Evolutionary conservation across 1,139 yeast species (phyloP), one percentile per base, ranked within the genome.

Genomic region (Saccharomyces hybrid): DNA sequence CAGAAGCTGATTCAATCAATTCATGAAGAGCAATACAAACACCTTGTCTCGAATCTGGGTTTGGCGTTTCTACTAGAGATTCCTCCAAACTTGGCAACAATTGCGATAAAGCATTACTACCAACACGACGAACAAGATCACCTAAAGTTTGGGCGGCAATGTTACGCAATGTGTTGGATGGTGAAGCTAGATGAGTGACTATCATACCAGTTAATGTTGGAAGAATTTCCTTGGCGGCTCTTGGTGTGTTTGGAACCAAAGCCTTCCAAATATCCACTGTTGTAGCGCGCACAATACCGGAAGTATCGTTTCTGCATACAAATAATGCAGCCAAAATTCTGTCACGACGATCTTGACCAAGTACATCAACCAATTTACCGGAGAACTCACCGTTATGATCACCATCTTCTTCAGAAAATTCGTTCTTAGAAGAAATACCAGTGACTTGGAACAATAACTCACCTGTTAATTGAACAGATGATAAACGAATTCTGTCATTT

Each of bases 211-310:
- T 88, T 60, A 95, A 81, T 6, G 90, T 78, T 42, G 97, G 96
- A 62, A 95, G 73, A 56, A 93, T 88, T 69, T 91, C 97, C 75
- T 88, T 93, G 54, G 93, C 86, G n/a, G 96, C 89, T 70, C 87
- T 84, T 49, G 99, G 99, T 41, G 99, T 93, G 69, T 93, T 93
- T 54, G 96, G 87, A 54, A 95, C 98, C 70, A 95, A 77, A 0
- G 96, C 90, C 73, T 91, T 91, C 99, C 99, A 95, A 53, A 95
- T 91, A 64, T 93, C 97, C 58, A 89, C 82, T n/a, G 98, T 84
- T 47, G 96, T 88, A 61, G 83, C 83, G 65, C 99, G 84, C 31
- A 95, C 99, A 65, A 85, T 78, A 63, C 89, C 89, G 49, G 95
- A 82, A 50, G 84, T 82, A 75, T 95, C 99, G 32, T 96, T 87